phyloP scores from a whole-genome alignment of 805 yeast species.

The Tetrapisispora namnaoensis region DNA sequence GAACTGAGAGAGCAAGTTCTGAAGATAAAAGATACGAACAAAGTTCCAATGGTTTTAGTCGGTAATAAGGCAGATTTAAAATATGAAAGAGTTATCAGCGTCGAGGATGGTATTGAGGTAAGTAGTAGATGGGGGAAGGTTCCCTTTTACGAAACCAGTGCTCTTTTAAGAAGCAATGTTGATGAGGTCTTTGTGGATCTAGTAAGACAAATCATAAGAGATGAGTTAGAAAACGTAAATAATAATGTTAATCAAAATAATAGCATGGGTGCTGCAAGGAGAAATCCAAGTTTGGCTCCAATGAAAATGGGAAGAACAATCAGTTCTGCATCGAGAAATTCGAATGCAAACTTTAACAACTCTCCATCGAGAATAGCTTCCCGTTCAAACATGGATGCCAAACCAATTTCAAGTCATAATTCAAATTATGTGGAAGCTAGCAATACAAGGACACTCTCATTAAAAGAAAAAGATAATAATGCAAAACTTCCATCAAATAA shows the following conservation, averaged over 20 bases:
- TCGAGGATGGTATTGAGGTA: constrained; percentile 74
- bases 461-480: not conserved
- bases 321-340: not conserved
- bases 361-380: constrained; percentile 2
- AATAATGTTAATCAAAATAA: constrained; percentile 1
- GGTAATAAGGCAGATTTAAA: constrained; percentile 87
- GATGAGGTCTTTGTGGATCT: constrained; percentile 85
- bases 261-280: constrained; percentile 4
- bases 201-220: constrained; percentile 66
- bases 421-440: not conserved
- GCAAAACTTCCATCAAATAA: not conserved
- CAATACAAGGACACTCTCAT: not conserved
- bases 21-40: constrained; percentile 64
- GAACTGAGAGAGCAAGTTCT: constrained; percentile 77
- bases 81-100: constrained; percentile 62
- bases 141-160: constrained; percentile 89
- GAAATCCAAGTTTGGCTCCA: constrained; percentile 7
- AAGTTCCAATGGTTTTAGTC: constrained; percentile 79
- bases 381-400: constrained; percentile 1
- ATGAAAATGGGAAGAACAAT: not conserved
- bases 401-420: not conserved
- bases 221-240: constrained; percentile 23
- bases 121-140: constrained; percentile 83
- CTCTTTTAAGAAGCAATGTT: constrained; percentile 81
- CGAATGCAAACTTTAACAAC: not conserved